Percentiles rank a stretch among this genome's conserved stretches.
phyloP scores from a whole-genome alignment of 2,329 filamentous ascomycete species.

The Fonsecaea multimorphosa region DNA sequence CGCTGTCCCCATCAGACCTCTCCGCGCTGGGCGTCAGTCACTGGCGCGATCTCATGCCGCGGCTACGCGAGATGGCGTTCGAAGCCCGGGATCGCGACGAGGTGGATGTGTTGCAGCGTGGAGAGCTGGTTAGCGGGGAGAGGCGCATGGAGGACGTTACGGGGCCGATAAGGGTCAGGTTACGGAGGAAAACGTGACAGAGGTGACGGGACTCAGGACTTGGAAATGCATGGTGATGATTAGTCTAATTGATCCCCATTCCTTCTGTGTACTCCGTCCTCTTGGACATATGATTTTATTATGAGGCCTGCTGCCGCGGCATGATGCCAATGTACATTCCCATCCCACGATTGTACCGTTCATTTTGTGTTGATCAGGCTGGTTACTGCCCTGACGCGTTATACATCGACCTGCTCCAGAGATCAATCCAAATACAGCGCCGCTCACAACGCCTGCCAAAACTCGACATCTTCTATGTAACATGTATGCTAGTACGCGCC shows the following conservation, averaged over 20 bases:
- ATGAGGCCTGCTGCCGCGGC: not conserved
- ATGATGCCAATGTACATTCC: not conserved
- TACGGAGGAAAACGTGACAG: no score
- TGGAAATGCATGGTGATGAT: no score
- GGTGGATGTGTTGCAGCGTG: constrained; percentile 58
- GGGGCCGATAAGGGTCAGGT: constrained; percentile 45
- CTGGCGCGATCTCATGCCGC: constrained; percentile 58
- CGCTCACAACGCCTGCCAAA: not conserved
- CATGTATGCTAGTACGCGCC: constrained; percentile 28
- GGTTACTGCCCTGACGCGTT: not conserved
- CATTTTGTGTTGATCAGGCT: not conserved
- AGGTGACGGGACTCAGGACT: no score
- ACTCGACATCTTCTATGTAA: not conserved
- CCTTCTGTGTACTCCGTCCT: not conserved
- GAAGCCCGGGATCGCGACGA: constrained; percentile 49
- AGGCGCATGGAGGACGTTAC: constrained; percentile 47
- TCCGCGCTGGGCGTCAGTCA: constrained; percentile 40
- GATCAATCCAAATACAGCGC: not conserved
- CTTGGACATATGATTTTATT: not conserved
- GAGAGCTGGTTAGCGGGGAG: constrained; percentile 44
- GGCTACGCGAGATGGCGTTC: constrained; percentile 52
- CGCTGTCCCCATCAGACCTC: constrained; percentile 51
- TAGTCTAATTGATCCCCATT: no score
- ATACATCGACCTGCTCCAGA: not conserved
- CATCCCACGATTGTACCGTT: not conserved